Evolutionary conservation across 805 yeast species (phyloP).

Genomic region (Ascoidea asiatica): DNA sequence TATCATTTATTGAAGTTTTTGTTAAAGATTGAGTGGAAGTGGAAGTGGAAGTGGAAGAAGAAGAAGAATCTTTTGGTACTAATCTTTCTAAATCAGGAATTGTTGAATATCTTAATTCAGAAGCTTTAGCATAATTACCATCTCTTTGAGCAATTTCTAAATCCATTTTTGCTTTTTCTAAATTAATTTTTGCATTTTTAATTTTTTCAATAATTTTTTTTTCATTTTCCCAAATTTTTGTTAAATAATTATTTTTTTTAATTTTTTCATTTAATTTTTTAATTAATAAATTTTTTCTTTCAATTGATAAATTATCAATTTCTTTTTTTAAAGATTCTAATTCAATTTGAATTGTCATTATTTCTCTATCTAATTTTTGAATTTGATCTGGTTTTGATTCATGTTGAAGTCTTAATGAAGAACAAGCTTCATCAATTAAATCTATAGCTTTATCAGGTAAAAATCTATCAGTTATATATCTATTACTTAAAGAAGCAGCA

Average conservation of each 20-base stretch:
- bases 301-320: conserved; percentile 71
- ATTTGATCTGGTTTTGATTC: conserved; percentile 95
- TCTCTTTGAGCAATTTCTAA: conserved; percentile 72
- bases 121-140: conserved; percentile 80
- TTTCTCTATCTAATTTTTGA: conserved; percentile 72
- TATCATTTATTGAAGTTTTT: conserved; percentile 12
- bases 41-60: no score
- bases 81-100: conserved; percentile 69
- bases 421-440: conserved; percentile 93
- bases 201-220: conserved; percentile 61
- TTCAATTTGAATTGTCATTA: conserved; percentile 92
- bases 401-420: conserved; percentile 85
- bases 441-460: conserved; percentile 96
- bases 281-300: conserved; percentile 64
- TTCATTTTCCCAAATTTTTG: conserved; percentile 80
- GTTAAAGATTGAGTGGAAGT: neutral
- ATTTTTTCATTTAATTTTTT: conserved; percentile 48
- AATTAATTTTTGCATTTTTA: conserved; percentile 65
- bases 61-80: conserved; percentile 20
- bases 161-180: conserved; percentile 76
- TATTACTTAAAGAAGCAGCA: conserved; percentile 79
- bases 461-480: conserved; percentile 84
- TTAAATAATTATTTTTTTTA: conserved; percentile 55
- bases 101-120: conserved; percentile 74
- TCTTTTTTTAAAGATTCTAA: conserved; percentile 89